These are phyloP conservation scores for Auriscalpium microsporum DNA, from an alignment of 768 basidiomycete genomes.

Conservation along the genomic window DNA sequence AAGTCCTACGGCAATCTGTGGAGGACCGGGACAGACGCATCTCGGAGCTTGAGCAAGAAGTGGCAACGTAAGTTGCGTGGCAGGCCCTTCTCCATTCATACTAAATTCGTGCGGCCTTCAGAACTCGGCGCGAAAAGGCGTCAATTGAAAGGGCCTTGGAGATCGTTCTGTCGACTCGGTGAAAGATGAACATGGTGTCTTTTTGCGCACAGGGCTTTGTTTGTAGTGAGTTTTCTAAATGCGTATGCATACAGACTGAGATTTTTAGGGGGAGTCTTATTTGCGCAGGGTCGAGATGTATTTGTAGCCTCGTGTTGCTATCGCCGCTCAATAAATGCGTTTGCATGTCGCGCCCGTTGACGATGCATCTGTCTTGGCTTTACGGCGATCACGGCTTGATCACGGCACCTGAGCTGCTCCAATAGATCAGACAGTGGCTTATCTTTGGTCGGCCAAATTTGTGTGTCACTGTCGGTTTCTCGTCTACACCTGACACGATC, in stretches of 20 bases:
- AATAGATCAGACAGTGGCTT: too few relatives aligned
- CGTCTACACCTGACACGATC: too few relatives aligned
- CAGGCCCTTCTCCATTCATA: neutral
- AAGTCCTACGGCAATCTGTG: neutral
- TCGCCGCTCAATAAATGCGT: too few relatives aligned
- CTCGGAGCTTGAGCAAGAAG: constrained; percentile 9
- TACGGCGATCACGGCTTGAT: too few relatives aligned
- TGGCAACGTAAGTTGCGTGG: constrained; percentile 8
- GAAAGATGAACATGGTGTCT: neutral
- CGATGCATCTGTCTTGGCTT: too few relatives aligned
- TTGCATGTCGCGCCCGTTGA: too few relatives aligned
- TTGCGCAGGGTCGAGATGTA: neutral
- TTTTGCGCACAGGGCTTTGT: neutral
- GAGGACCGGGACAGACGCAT: constrained; percentile 13
- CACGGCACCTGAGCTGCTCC: too few relatives aligned
- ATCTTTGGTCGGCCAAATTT: too few relatives aligned
- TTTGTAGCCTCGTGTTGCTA: neutral
- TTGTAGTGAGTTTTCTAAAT: neutral
- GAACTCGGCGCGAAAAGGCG: neutral
- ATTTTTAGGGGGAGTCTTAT: neutral
- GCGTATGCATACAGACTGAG: neutral
- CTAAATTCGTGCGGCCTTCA: neutral
- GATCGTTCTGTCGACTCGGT: neutral
- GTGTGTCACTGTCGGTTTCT: too few relatives aligned
- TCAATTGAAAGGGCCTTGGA: neutral